A percentile compares a stretch with the other conserved stretches of the same genome.
phyloP scores from a whole-genome alignment of 371 early-diverging fungal species.

The Mortierella sp. region DNA sequence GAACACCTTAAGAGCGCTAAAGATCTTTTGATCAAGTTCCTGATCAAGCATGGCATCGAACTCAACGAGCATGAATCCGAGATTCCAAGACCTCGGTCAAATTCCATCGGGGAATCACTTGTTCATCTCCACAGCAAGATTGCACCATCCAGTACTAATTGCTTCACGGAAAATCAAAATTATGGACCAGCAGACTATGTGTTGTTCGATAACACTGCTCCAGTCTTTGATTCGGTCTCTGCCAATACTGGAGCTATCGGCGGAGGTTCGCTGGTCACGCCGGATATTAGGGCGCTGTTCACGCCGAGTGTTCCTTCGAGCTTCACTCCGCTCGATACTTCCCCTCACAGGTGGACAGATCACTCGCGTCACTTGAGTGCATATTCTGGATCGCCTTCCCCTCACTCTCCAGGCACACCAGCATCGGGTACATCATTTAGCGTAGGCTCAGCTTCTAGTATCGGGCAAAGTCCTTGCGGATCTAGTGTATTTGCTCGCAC shows the following conservation, averaged over 20 bases:
- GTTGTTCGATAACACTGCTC: constrained; percentile 33
- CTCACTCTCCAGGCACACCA: constrained; percentile 1
- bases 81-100: constrained; percentile 30
- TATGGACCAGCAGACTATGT: constrained; percentile 31
- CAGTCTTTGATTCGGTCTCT: constrained; percentile 15
- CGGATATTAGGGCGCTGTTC: constrained; percentile 41
- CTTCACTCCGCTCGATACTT: constrained; percentile 23
- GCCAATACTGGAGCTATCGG: background rate
- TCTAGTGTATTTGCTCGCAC: constrained; percentile 15
- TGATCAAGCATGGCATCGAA: constrained; percentile 57
- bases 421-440: constrained; percentile 12
- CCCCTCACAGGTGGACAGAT: constrained; percentile 44
- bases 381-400: constrained; percentile 22
- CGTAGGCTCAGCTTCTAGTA: constrained; percentile 15
- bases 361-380: constrained; percentile 35
- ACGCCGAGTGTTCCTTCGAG: constrained; percentile 6
- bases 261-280: constrained; percentile 10
- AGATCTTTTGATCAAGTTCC: constrained; percentile 56
- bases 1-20: constrained; percentile 56
- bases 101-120: constrained; percentile 34
- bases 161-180: background rate
- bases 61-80: constrained; percentile 34
- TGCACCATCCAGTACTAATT: background rate
- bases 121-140: constrained; percentile 26
- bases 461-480: constrained; percentile 15